Evolutionary conservation across 495 filamentous ascomycete genomes (phyloP).

Genomic region (Annulohypoxylon maeteangense): DNA sequence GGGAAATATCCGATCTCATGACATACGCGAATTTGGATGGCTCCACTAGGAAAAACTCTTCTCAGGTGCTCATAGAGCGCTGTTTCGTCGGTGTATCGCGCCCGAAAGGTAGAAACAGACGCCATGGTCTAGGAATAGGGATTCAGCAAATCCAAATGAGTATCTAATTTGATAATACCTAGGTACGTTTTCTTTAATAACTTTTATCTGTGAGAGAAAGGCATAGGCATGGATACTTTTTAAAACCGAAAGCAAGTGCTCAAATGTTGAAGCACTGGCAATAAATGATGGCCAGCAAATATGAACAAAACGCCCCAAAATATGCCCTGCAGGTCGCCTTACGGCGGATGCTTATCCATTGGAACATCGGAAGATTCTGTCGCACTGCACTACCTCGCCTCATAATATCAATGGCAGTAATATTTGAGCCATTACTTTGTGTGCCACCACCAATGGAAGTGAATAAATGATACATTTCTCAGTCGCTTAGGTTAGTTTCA

Average conservation of each 20-base stretch:
- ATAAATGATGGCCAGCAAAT: neutral
- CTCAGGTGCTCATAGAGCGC: slow-evolving; percentile 5
- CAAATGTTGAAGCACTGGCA: neutral
- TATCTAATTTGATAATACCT: no score
- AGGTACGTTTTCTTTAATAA: no score
- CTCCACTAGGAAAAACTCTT: slow-evolving; percentile 4
- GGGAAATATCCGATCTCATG: neutral
- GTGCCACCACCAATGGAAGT: neutral
- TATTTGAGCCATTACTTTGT: neutral
- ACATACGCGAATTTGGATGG: slow-evolving; percentile 10
- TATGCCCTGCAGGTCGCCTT: slow-evolving; percentile 4
- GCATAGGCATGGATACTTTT: neutral
- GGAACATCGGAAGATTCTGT: neutral
- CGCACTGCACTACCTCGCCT: neutral
- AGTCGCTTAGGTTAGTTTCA: neutral
- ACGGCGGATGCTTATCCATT: neutral
- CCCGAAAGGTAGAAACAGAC: neutral
- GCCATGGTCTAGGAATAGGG: neutral
- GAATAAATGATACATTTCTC: neutral
- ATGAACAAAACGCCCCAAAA: neutral
- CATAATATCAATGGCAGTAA: neutral
- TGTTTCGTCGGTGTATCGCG: slow-evolving; percentile 24
- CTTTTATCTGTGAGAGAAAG: no score
- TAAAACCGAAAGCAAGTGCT: neutral
- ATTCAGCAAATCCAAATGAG: no score